phyloP scores from a whole-genome alignment of 768 basidiomycete genomes.

The Trametes maxima region DNA sequence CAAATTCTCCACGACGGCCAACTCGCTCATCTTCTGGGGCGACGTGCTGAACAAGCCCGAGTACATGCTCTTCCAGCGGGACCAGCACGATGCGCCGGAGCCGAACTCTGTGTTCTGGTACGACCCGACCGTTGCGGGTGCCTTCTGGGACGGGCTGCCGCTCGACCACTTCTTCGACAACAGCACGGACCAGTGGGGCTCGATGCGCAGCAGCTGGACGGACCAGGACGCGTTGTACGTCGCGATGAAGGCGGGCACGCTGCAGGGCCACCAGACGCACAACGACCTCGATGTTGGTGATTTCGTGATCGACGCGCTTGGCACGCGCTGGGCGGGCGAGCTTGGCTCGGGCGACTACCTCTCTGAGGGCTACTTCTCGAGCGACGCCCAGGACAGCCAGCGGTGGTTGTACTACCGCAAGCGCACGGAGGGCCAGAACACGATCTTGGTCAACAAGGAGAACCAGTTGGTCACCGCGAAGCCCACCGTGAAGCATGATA shows the following conservation, averaged over 20 bases:
- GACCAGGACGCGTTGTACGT: constrained; percentile 80
- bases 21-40: constrained; percentile 79
- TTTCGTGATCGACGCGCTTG: constrained; percentile 93
- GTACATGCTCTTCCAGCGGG: constrained; percentile 90
- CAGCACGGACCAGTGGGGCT: constrained; percentile 77
- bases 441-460: constrained; percentile 67
- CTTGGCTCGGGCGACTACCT: constrained; percentile 88
- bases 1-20: constrained; percentile 94
- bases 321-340: constrained; percentile 93
- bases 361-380: constrained; percentile 74
- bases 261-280: constrained; percentile 87
- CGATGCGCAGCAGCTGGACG: constrained; percentile 93
- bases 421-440: constrained; percentile 97
- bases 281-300: constrained; percentile 93
- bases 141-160: constrained; percentile 86
- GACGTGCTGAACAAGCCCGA: constrained; percentile 64
- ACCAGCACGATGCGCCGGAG: constrained; percentile 57
- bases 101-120: constrained; percentile 85
- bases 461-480: constrained; percentile 82
- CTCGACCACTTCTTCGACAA: constrained; percentile 85
- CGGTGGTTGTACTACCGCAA: constrained; percentile 96
- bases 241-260: constrained; percentile 84
- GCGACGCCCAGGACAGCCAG: constrained; percentile 62
- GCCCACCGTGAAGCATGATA: constrained; percentile 56
- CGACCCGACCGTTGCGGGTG: constrained; percentile 76